Conservation (phyloP, 1,139 yeast genomes). For the Petasospora fabianii region DNA sequence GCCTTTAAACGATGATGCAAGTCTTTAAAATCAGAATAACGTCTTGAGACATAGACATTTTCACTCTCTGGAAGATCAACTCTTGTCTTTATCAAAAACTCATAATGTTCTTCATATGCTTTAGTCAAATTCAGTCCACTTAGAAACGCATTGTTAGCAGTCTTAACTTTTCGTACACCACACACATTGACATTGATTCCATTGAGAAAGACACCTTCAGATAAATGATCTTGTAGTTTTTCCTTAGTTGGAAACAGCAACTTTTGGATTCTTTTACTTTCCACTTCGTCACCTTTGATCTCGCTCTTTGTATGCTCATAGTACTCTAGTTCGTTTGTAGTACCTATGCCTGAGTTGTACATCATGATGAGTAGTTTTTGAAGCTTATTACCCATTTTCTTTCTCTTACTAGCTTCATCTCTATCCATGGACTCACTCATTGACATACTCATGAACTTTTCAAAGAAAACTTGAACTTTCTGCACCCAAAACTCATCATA, state of each 20-base stretch:
- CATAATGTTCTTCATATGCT: constrained; percentile 29
- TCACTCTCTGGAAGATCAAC: constrained; percentile 30
- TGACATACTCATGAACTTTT: constrained; percentile 66
- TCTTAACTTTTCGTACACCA: constrained; percentile 43
- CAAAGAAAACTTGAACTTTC: constrained; percentile 76
- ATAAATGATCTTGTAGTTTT: constrained; percentile 46
- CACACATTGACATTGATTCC: constrained; percentile 61
- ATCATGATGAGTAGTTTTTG: constrained; percentile 61
- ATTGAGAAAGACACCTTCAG: constrained; percentile 47
- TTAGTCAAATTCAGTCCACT: constrained; percentile 17
- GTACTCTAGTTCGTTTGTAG: constrained; percentile 54
- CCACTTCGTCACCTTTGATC: constrained; percentile 24
- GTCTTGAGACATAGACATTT: constrained; percentile 44
- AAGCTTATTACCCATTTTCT: constrained; percentile 56
- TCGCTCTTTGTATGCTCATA: constrained; percentile 33
- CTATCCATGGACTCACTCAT: constrained; percentile 70
- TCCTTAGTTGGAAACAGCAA: constrained; percentile 48
- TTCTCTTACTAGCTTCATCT: constrained; percentile 70
- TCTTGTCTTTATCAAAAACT: constrained; percentile 27
- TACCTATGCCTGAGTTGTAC: constrained; percentile 71
- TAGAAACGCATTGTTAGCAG: constrained; percentile 15
- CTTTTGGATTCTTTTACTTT: constrained; percentile 32
- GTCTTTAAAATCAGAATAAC: constrained; percentile 62
- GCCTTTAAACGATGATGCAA: constrained; percentile 50
- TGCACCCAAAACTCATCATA: constrained; percentile 68